Percentiles rank a stretch among this genome's conserved stretches.
Conservation (phyloP, 768 basidiomycete genomes). For the Termitomyces sp. region DNA sequence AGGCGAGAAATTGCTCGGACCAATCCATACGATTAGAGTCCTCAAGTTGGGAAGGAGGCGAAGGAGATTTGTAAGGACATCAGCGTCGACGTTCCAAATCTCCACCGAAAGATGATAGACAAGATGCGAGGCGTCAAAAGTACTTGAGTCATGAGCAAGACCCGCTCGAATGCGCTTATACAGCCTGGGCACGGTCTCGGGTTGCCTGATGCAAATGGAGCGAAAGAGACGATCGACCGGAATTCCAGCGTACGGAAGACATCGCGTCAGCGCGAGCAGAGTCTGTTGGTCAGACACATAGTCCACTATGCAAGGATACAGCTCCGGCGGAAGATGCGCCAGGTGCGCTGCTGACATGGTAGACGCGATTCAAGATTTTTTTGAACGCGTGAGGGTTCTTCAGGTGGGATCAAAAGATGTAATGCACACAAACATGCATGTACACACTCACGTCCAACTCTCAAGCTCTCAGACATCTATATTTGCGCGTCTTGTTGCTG, state of each 20-base stretch:
- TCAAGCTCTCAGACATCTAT: no score
- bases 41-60: slow-evolving; percentile 45
- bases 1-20: slow-evolving; percentile 69
- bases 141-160: neutral
- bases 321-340: slow-evolving; percentile 9
- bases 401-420: no score
- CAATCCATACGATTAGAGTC: slow-evolving; percentile 59
- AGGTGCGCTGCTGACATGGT: neutral
- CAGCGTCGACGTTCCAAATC: slow-evolving; percentile 69
- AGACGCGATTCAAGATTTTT: no score
- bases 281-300: slow-evolving; percentile 32
- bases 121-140: slow-evolving; percentile 25
- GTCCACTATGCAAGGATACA: slow-evolving; percentile 11
- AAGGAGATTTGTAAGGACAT: slow-evolving; percentile 68
- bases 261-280: slow-evolving; percentile 52
- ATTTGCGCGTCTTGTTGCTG: neutral
- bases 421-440: no score
- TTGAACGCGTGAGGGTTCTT: no score
- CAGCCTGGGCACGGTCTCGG: slow-evolving; percentile 51
- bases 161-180: slow-evolving; percentile 45
- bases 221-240: slow-evolving; percentile 53
- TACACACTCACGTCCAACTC: no score
- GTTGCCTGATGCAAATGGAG: slow-evolving; percentile 42
- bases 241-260: slow-evolving; percentile 56
- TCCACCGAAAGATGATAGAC: slow-evolving; percentile 48